Conservation (phyloP, 345 rosid genomes). For the Mercurialis annua region DNA sequence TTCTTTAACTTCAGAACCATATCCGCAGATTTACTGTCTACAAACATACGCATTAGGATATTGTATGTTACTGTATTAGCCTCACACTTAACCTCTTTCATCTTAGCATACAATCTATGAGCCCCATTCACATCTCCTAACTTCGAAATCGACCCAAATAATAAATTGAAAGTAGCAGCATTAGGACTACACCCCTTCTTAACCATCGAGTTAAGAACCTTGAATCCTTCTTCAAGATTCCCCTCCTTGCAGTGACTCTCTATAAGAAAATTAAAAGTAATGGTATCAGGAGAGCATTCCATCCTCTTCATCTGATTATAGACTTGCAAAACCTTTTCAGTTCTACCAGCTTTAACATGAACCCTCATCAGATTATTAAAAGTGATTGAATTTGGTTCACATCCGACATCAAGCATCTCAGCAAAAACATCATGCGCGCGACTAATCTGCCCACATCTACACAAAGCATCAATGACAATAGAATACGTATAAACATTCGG, state of each 20-base stretch:
- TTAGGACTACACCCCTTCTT: conserved; percentile 59
- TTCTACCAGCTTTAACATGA: conserved; percentile 81
- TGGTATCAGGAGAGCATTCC: conserved; percentile 54
- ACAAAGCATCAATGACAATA: conserved; percentile 77
- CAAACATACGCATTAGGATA: conserved; percentile 76
- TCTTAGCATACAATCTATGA: conserved; percentile 64
- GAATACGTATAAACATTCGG: conserved; percentile 88
- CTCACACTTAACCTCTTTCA: conserved; percentile 63
- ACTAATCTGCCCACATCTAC: conserved; percentile 74
- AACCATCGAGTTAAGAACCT: conserved; percentile 64
- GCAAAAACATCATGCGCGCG: conserved; percentile 89
- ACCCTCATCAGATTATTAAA: conserved; percentile 84
- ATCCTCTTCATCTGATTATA: conserved; percentile 90
- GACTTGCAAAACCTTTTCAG: conserved; percentile 88
- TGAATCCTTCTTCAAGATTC: conserved; percentile 57
- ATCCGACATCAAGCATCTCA: conserved; percentile 76
- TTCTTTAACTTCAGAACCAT: conserved; percentile 93
- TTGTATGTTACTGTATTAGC: conserved; percentile 74
- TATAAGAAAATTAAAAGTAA: conserved; percentile 70
- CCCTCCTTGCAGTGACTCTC: conserved; percentile 74
- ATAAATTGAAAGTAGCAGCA: conserved; percentile 68
- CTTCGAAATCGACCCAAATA: conserved; percentile 69
- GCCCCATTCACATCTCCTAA: conserved; percentile 75
- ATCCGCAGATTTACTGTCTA: conserved; percentile 58
- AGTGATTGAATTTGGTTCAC: conserved; percentile 71